phyloP scores from a whole-genome alignment of 176 grass and related monocot species.

The Ananas comosus region DNA sequence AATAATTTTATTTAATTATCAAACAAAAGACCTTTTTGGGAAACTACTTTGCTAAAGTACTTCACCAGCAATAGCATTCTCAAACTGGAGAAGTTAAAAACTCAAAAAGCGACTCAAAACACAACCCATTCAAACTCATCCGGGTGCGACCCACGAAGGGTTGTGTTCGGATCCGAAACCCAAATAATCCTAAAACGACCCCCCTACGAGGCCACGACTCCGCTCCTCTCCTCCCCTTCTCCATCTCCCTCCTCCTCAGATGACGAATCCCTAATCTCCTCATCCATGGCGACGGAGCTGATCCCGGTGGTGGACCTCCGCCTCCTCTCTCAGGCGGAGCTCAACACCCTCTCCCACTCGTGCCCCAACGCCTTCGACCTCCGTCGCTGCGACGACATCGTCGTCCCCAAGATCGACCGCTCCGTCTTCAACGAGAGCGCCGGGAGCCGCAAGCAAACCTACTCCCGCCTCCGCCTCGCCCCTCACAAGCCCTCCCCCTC shows the following conservation, averaged over 20 bases:
- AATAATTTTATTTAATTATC: no score
- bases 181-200: no score
- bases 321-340: slow-evolving; percentile 47
- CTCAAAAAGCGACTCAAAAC: no score
- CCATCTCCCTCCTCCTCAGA: neutral
- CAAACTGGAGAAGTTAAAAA: no score
- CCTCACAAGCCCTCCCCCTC: slow-evolving; percentile 16
- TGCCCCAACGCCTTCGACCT: slow-evolving; percentile 37
- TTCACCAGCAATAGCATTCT: no score
- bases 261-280: neutral
- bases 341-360: slow-evolving; percentile 41
- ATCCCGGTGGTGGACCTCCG: slow-evolving; percentile 73
- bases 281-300: slow-evolving; percentile 47
- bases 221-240: slow-evolving; percentile 2
- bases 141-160: no score
- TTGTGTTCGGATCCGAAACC: no score
- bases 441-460: slow-evolving; percentile 85
- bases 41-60: no score
- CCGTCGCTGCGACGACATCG: slow-evolving; percentile 39
- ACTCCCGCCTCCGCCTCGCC: slow-evolving; percentile 58
- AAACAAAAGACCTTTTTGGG: no score
- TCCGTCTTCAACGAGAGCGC: slow-evolving; percentile 94
- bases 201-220: neutral
- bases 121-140: no score
- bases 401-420: slow-evolving; percentile 60